Conservation (phyloP, 1,139 yeast species). For the Protomyces pachydermus region DNA sequence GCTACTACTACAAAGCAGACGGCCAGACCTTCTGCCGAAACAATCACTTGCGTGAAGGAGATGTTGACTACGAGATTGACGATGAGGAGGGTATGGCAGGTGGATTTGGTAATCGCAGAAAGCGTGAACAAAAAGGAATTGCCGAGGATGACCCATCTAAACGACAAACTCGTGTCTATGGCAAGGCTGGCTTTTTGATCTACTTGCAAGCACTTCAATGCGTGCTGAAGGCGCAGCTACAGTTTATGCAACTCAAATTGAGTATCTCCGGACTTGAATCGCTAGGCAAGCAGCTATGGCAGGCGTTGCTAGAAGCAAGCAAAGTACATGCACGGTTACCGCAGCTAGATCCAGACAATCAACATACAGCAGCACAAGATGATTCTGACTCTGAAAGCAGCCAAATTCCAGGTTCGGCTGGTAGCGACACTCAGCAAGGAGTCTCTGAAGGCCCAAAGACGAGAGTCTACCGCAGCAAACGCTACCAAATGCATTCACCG, state of each 20-base stretch:
- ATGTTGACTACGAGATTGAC: slow-evolving; percentile 13
- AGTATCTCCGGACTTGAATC: not conserved
- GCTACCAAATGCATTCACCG: slow-evolving; percentile 16
- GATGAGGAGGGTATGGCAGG: slow-evolving; percentile 20
- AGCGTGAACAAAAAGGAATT: not conserved
- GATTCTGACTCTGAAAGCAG: not conserved
- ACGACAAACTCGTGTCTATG: not conserved
- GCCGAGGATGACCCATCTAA: not conserved
- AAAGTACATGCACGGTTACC: not conserved
- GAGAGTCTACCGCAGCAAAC: not conserved
- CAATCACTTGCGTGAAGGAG: slow-evolving; percentile 56
- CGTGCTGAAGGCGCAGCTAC: slow-evolving; percentile 13
- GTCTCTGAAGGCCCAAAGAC: not conserved
- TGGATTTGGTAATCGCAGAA: slow-evolving; percentile 13
- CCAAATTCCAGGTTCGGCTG: not conserved
- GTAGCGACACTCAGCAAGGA: not conserved
- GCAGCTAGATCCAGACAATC: not conserved
- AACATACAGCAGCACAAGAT: not conserved
- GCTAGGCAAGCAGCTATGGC: slow-evolving; percentile 13
- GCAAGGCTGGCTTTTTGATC: slow-evolving; percentile 11
- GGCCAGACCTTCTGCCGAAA: slow-evolving; percentile 80
- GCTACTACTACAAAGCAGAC: slow-evolving; percentile 62
- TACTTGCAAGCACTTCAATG: slow-evolving; percentile 21
- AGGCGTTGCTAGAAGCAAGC: slow-evolving; percentile 2
- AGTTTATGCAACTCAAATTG: slow-evolving; percentile 1